Evolutionary conservation across 2,329 filamentous ascomycete genomes (phyloP), one percentile per base, ranked within the genome.

Genomic region (Eurotiales sp.): DNA sequence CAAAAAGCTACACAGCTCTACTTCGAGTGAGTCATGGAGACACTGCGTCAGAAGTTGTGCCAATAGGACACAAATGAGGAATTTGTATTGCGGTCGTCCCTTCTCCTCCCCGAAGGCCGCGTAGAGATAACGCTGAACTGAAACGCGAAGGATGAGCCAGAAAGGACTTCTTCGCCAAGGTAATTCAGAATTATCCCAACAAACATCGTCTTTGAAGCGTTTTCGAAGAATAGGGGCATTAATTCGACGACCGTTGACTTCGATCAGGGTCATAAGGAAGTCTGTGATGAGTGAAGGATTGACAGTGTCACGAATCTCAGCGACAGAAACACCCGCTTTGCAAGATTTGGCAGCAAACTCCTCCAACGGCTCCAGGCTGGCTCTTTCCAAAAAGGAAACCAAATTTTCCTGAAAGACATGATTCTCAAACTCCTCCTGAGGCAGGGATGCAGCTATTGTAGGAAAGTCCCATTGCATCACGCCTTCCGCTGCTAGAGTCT

Each of bases 161-260:
- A 79, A 75, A 0, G 85, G 76, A 1, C 77, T 77, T 32, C 86
- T 71, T 15, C 85, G 73, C 84, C 85, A 88, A 0, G 84, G 84
- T 0, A 71, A 61, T 1, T 73, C 64, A 0, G 74, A 70, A 1
- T 75, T 61, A 0, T 66, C 60, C 61, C 80, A 76, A 11, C 72
- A 74, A 0, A 86, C 77, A n/a, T 86, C 83, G 45, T 88, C 85
- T 0, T 81, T 74, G 0, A 87, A 75, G 2, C 77, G 72, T 60
- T 88, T 88, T 0, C 69, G 69, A 1, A 86, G 60, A 0, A 70
- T 21, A 0, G 66, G 56, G 0, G 75, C 65, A 1, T 64, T 49
- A 0, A 69, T 52, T 0, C 67, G 56, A 0, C 59, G 50, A 0
- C 84, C 84, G 6, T 78, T 70, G 0, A 73, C 77, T 58, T 82